phyloP scores from a whole-genome alignment of 164 flowering plant genomes.

The Vitis riparia region DNA sequence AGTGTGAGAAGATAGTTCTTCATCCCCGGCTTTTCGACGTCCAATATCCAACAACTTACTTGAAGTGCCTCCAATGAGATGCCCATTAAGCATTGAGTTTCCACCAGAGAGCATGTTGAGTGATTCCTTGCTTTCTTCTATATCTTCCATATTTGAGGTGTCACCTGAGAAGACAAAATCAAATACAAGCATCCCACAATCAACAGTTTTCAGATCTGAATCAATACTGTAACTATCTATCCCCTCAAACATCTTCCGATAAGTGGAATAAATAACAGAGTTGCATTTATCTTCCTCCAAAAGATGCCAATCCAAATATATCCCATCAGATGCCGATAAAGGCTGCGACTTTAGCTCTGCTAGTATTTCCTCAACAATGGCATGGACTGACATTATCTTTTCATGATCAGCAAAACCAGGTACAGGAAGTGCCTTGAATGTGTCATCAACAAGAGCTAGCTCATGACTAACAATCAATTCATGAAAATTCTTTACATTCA shows the following conservation, averaged over 20 bases:
- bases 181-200: constrained; percentile 22
- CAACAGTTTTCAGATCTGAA: constrained; percentile 21
- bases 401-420: constrained; percentile 56
- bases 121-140: constrained; percentile 35
- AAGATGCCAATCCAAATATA: constrained; percentile 88
- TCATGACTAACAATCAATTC: constrained; percentile 68
- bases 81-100: constrained; percentile 13
- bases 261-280: constrained; percentile 21
- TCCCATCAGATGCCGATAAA: constrained; percentile 71
- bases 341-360: constrained; percentile 44
- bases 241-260: constrained; percentile 35
- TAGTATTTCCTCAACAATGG: constrained; percentile 37
- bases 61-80: constrained; percentile 17
- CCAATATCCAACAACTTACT: constrained; percentile 22
- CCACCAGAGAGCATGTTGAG: constrained; percentile 24
- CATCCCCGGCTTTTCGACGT: constrained; percentile 24
- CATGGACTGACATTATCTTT: constrained; percentile 29
- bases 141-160: constrained; percentile 13
- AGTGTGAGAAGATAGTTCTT: constrained; percentile 15
- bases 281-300: constrained; percentile 54
- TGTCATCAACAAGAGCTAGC: constrained; percentile 64
- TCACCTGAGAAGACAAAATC: constrained; percentile 47
- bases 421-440: constrained; percentile 72
- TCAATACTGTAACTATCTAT: constrained; percentile 27
- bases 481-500: constrained; percentile 44